These are phyloP conservation scores for Hypoxylon cercidicola DNA, from an alignment of 495 filamentous ascomycete species.

Conservation along the genomic window DNA sequence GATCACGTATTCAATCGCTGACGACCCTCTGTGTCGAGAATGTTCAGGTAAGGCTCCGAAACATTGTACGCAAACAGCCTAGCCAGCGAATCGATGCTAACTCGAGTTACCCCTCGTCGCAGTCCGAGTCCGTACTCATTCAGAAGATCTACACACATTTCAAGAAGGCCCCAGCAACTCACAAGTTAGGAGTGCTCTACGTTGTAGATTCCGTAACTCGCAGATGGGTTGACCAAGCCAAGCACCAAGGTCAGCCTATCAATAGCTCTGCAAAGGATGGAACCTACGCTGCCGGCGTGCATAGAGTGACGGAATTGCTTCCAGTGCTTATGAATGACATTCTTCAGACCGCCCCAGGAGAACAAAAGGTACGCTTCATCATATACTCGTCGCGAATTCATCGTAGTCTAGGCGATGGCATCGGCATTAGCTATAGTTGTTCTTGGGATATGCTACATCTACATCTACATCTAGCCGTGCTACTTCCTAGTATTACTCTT, in stretches of 20 bases:
- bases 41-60: conserved; percentile 80
- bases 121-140: conserved; percentile 96
- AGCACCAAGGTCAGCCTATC: conserved; percentile 81
- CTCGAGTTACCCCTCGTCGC: conserved; percentile 43
- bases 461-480: conserved; percentile 45
- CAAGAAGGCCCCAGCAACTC: conserved; percentile 92
- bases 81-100: conserved; percentile 44
- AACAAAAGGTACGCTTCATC: conserved; percentile 94
- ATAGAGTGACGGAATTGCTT: conserved; percentile 95
- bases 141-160: conserved; percentile 97
- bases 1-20: conserved; percentile 86
- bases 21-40: conserved; percentile 87
- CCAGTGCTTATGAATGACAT: conserved; percentile 96
- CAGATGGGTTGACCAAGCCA: conserved; percentile 97
- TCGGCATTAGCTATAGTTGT: conserved; percentile 39
- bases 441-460: conserved; percentile 45
- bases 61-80: conserved; percentile 19
- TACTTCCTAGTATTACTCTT: conserved; percentile 25
- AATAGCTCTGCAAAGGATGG: conserved; percentile 82
- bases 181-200: conserved; percentile 99
- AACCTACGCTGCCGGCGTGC: conserved; percentile 92
- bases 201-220: conserved; percentile 99
- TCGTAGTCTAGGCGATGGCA: conserved; percentile 47
- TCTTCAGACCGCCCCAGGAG: conserved; percentile 84
- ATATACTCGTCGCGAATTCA: conserved; percentile 46